Percentiles rank a stretch among this genome's conserved stretches.
Conservation (phyloP, 345 rosid genomes). For the Populus tremula region DNA sequence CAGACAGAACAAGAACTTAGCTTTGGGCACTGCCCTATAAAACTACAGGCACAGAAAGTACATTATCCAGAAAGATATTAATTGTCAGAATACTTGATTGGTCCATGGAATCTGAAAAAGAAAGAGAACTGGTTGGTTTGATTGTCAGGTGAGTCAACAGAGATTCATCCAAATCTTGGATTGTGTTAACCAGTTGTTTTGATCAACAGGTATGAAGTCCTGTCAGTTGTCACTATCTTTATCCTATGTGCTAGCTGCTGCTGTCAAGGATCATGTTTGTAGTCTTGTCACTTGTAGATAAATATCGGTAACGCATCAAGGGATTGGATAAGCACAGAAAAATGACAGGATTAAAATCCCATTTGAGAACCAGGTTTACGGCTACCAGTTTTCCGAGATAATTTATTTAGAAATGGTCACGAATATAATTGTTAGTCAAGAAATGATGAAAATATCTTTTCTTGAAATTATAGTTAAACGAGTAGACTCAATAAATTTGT, state of each 20-base stretch:
- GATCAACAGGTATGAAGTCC: slow-evolving; percentile 26
- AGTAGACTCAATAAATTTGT: too few species aligned
- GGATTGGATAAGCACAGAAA: not conserved
- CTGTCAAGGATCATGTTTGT: slow-evolving; percentile 5
- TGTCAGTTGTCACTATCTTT: slow-evolving; percentile 14
- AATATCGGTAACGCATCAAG: not conserved
- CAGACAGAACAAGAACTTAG: not conserved
- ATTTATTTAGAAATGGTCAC: not conserved
- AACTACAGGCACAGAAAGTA: not conserved
- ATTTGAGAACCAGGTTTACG: not conserved
- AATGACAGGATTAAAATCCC: not conserved
- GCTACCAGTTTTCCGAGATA: not conserved
- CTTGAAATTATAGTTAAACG: too few species aligned
- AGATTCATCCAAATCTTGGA: slow-evolving; percentile 5
- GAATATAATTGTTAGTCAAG: not conserved
- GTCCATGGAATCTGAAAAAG: slow-evolving; percentile 1
- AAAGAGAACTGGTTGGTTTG: slow-evolving; percentile 47
- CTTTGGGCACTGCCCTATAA: not conserved
- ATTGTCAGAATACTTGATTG: slow-evolving; percentile 18
- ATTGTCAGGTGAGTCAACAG: slow-evolving; percentile 25
- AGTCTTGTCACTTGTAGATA: slow-evolving; percentile 7
- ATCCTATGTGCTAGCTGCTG: slow-evolving; percentile 8
- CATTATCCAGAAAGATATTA: slow-evolving; percentile 15
- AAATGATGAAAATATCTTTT: too few species aligned
- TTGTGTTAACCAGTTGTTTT: slow-evolving; percentile 34